Evolutionary conservation across 306 rosid species (phyloP).

Genomic region (Lathyrus tuberosus): DNA sequence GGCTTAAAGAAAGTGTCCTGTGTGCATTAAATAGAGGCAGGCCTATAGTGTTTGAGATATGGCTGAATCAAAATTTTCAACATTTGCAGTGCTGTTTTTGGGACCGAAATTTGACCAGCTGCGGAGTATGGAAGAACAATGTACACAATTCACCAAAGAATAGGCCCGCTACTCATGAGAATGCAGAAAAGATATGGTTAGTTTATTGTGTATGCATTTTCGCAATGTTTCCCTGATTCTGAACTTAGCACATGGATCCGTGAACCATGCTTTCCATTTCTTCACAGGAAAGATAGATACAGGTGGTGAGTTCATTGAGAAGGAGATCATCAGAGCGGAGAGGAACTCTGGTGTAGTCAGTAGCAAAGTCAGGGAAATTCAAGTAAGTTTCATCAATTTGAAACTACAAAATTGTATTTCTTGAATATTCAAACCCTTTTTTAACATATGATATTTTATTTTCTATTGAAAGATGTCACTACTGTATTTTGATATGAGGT

Average conservation of each 20-base stretch:
- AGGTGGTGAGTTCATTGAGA: slow-evolving; percentile 71
- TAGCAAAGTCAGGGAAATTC: slow-evolving; percentile 89
- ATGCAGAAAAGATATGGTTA: slow-evolving; percentile 90
- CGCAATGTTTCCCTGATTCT: not conserved
- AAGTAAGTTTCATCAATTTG: slow-evolving; percentile 61
- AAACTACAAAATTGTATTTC: slow-evolving; percentile 36
- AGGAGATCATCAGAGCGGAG: slow-evolving; percentile 94
- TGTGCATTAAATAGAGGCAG: too few relatives aligned
- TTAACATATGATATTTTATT: slow-evolving; percentile 19
- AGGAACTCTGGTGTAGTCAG: slow-evolving; percentile 92
- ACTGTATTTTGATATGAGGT: slow-evolving; percentile 10
- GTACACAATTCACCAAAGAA: slow-evolving; percentile 92
- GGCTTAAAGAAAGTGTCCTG: not conserved
- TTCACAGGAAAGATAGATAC: slow-evolving; percentile 67
- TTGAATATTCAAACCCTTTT: slow-evolving; percentile 21
- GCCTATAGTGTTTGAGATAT: too few relatives aligned
- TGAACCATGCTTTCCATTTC: slow-evolving; percentile 26
- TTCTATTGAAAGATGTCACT: slow-evolving; percentile 20
- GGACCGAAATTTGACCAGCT: slow-evolving; percentile 98
- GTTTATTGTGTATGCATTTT: slow-evolving; percentile 45
- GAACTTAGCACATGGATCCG: slow-evolving; percentile 13
- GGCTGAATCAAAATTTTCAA: slow-evolving; percentile 37
- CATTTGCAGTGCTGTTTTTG: slow-evolving; percentile 91
- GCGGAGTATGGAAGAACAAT: slow-evolving; percentile 98
- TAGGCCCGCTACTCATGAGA: slow-evolving; percentile 89